Conservation (phyloP, 1,139 yeast species). For the Kodamaea ohmeri region DNA sequence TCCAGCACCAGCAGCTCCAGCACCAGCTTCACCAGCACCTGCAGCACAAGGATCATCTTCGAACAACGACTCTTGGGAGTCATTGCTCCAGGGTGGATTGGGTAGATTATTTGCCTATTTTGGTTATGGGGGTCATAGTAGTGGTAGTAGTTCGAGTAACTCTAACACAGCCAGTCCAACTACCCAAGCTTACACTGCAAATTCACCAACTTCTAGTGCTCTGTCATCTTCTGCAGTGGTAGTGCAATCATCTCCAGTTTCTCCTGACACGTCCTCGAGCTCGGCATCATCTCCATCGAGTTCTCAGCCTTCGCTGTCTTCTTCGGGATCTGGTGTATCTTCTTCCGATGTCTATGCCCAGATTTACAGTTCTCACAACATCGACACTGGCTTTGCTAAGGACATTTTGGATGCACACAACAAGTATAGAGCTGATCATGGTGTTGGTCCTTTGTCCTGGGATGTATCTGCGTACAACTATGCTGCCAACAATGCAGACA, state of each 20-base stretch:
- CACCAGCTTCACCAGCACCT: slow-evolving; percentile 9
- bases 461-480: slow-evolving; percentile 20
- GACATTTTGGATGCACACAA: slow-evolving; percentile 25
- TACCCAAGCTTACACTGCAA: background rate
- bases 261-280: slow-evolving; percentile 1
- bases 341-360: slow-evolving; percentile 13
- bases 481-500: slow-evolving; percentile 24
- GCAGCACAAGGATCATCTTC: background rate
- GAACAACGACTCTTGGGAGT: slow-evolving; percentile 13
- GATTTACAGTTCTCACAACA: slow-evolving; percentile 13
- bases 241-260: slow-evolving; percentile 5
- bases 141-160: too few relatives aligned
- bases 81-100: slow-evolving; percentile 12
- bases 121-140: slow-evolving; percentile 12
- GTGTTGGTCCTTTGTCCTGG: slow-evolving; percentile 23
- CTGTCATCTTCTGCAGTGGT: slow-evolving; percentile 4
- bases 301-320: slow-evolving; percentile 4
- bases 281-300: too few relatives aligned
- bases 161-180: background rate
- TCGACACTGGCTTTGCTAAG: slow-evolving; percentile 20
- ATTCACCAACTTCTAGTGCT: slow-evolving; percentile 4
- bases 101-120: slow-evolving; percentile 15
- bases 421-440: slow-evolving; percentile 22
- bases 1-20: slow-evolving; percentile 10
- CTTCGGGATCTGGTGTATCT: slow-evolving; percentile 7